phyloP scores from a whole-genome alignment of 441 rosid species.

The Cnidoscolus chayamansa region DNA sequence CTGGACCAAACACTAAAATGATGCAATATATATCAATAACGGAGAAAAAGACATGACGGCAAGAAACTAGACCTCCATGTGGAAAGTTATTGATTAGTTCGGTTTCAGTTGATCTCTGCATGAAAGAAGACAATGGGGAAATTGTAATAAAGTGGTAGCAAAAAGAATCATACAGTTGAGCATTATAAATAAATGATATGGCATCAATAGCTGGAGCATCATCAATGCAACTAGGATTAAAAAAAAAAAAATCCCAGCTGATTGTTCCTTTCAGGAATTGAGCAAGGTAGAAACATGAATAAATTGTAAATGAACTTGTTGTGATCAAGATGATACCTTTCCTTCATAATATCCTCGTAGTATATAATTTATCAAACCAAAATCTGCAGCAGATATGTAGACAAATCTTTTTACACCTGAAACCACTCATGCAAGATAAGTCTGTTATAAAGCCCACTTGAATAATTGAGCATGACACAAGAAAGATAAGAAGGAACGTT shows the following conservation, averaged over 20 bases:
- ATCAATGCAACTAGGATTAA: background rate
- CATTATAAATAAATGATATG: background rate
- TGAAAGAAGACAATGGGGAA: slow-evolving; percentile 5
- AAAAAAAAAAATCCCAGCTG: background rate
- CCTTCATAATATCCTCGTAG: slow-evolving; percentile 82
- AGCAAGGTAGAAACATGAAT: background rate
- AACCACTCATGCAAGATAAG: slow-evolving; percentile 6
- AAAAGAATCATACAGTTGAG: background rate
- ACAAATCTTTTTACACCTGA: slow-evolving; percentile 82
- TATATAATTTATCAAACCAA: slow-evolving; percentile 61
- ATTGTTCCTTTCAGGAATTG: background rate
- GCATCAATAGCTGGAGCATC: background rate
- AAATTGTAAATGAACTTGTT: background rate
- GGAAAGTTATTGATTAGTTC: slow-evolving; percentile 41
- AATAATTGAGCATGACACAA: background rate
- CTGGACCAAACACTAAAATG: background rate
- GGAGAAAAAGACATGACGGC: background rate
- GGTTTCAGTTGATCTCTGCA: slow-evolving; percentile 62
- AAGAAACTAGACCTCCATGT: slow-evolving; percentile 40
- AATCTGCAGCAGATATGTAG: slow-evolving; percentile 84
- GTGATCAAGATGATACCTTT: slow-evolving; percentile 47
- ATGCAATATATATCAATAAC: background rate
- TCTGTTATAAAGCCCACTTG: background rate
- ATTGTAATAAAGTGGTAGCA: background rate
- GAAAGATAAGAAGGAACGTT: background rate